These are phyloP conservation scores for Hypoxylon sp. DNA, from an alignment of 2,329 filamentous ascomycete species.

Conservation along the genomic window DNA sequence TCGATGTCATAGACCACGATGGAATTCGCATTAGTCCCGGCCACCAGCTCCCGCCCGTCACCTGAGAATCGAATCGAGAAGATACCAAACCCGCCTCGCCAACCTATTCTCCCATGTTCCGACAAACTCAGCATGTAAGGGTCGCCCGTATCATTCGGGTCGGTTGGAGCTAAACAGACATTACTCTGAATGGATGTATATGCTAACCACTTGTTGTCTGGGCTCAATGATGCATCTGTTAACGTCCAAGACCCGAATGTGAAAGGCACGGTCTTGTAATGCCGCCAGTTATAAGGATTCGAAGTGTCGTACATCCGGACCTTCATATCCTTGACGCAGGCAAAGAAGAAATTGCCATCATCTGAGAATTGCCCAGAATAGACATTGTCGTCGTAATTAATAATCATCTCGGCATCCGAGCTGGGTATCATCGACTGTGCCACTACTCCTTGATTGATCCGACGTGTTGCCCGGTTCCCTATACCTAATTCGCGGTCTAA, in stretches of 20 bases:
- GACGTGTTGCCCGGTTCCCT: constrained; percentile 71
- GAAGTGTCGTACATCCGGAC: constrained; percentile 98
- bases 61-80: constrained; percentile 95
- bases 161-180: constrained; percentile 89
- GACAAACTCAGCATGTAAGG: constrained; percentile 84
- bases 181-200: constrained; percentile 90
- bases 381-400: constrained; percentile 87
- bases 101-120: constrained; percentile 56
- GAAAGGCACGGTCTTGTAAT: constrained; percentile 91
- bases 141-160: constrained; percentile 84
- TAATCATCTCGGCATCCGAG: constrained; percentile 84
- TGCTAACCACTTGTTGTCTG: constrained; percentile 91
- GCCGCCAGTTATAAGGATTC: constrained; percentile 94
- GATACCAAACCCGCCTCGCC: constrained; percentile 71
- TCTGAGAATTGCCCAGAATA: constrained; percentile 98
- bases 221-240: constrained; percentile 91
- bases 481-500: constrained; percentile 86
- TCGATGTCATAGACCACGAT: constrained; percentile 96
- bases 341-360: constrained; percentile 97
- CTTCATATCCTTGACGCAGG: constrained; percentile 90
- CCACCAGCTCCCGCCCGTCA: constrained; percentile 90
- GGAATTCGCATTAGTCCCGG: constrained; percentile 83
- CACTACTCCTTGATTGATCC: constrained; percentile 75
- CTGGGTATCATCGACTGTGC: constrained; percentile 83
- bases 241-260: constrained; percentile 95